Evolutionary conservation across 306 rosid genomes (phyloP), one percentile per base, ranked within the genome.

Genomic region (Spatholobus suberectus): DNA sequence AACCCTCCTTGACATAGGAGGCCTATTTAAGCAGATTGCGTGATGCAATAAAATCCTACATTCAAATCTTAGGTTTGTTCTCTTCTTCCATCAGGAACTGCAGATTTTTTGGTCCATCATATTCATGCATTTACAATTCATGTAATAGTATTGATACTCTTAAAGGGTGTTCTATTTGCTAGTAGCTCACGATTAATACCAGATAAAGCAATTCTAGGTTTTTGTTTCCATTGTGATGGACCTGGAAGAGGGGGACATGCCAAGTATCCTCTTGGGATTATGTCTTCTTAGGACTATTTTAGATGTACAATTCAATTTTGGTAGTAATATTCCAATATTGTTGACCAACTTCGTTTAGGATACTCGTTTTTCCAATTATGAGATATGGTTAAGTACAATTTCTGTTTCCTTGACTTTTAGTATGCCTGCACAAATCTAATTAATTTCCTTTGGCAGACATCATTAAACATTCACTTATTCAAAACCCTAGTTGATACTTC

Each of bases 151-250:
- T 37, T 37, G 41, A 37, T 37, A 37, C 8, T 37, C 41, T 1
- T 37, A 37, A 9, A 37, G 1, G 12, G 12, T 40, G 44, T 40
- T 40, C 8, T 70, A 70, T 70, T 70, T 70, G 59, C 41, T 44
- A 8, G 8, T 70, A 70, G 24, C 13, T 44, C 15, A 46, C 41
- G 24, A 71, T 46, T 71, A 20, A 71, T 71, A 46, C 1, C 8
- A 0, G n/a, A 66, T 77, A 77, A 65, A 77, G 21, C 37, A 77
- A 77, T 46, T 47, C 5, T 47, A 20, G n/a, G 1, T 20, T 63
- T 77, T 63, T 2, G 1, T 12, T 26, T 62, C 26, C 8, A 62
- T 34, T 62, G 40, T 49, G n/a, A 49, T 44, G 73, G 17, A 15
- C 35, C 0, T 46, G 17, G 46, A 62, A 75, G 6, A 65, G 26